Base-by-base conservation (phyloP, 140 eudicot species). In the Oenanthe javanica region DNA sequence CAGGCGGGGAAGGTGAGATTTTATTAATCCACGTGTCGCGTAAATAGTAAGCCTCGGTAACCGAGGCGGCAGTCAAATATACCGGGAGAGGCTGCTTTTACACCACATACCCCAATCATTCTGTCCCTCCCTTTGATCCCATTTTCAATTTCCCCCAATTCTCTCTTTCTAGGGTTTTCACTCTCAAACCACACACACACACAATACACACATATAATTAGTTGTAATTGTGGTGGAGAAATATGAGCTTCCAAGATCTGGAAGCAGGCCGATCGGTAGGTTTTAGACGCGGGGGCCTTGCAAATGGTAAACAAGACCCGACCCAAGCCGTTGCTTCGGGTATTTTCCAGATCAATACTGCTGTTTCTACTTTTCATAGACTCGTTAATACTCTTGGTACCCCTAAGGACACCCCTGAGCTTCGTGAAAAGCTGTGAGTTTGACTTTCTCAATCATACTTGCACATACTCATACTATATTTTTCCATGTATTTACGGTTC, bases 261-360 rank as follows among this genome's bases (percentile, higher is more conserved):
- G 91, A 88, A 84, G 81, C 91, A 11, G 90, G 88, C 42, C 87
- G 87, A 46, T 79, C 85, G 10, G 9, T 61, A 2, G 87, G 84
- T 75, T 72, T 88, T 49, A 84, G 79, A 61, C 80, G 69, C 1
- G 36, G 90, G 47, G 93, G 87, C n/a, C 76, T 84, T 43, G 61
- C 77, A 1, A 93, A 93, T 63, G 94, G 89, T 79, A 84, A 86
- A 47, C 97, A 90, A 70, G 98, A 93, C 74, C 93, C 98, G n/a
- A 91, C 96, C 23, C 97, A 93, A 81, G 94, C 92, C 4, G 91
- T 93, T 49, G 97, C 93, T 73, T 93, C 98, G 38, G 98, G 97
- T 21, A 93, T 93, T 31, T 93, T 93, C 83, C 98, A 93, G 92
- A 91, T 93, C 85, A 93, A 89, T 69, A 93, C 97, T 14, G 87